phyloP scores from a whole-genome alignment of 2,329 filamentous ascomycete species.

The Paecilomyces sp. region DNA sequence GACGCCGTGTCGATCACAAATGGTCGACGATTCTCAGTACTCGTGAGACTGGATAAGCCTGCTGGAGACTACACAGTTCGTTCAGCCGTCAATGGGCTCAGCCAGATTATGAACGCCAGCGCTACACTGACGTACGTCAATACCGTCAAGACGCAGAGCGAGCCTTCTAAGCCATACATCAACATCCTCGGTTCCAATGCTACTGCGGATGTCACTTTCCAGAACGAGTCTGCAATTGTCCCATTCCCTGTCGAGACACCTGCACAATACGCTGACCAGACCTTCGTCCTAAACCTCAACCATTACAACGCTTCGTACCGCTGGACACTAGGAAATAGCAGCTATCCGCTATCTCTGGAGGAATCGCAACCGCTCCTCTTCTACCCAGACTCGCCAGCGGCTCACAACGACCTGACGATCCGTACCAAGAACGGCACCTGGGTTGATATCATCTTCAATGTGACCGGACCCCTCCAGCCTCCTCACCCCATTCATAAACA shows the following conservation, averaged over 20 bases:
- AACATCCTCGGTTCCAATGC: slow-evolving; percentile 42
- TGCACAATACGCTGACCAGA: slow-evolving; percentile 37
- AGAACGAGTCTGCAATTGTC: slow-evolving; percentile 36
- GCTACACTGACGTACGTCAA: slow-evolving; percentile 42
- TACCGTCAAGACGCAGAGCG: slow-evolving; percentile 8
- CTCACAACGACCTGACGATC: slow-evolving; percentile 42
- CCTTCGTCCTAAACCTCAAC: slow-evolving; percentile 31
- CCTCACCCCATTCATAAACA: slow-evolving; percentile 60
- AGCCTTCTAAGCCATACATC: slow-evolving; percentile 39
- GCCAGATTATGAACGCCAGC: slow-evolving; percentile 50
- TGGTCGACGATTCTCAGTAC: slow-evolving; percentile 34
- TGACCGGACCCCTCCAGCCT: slow-evolving; percentile 41
- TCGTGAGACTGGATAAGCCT: slow-evolving; percentile 38
- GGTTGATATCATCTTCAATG: slow-evolving; percentile 50
- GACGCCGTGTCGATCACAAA: slow-evolving; percentile 25
- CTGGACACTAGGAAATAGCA: slow-evolving; percentile 44
- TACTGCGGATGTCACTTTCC: slow-evolving; percentile 35
- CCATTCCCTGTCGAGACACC: slow-evolving; percentile 45
- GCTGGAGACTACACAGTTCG: slow-evolving; percentile 50
- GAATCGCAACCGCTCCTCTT: slow-evolving; percentile 42
- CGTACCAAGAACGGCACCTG: slow-evolving; percentile 42
- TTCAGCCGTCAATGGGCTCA: slow-evolving; percentile 40
- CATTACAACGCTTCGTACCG: slow-evolving; percentile 38
- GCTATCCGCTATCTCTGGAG: slow-evolving; percentile 33
- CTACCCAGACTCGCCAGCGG: slow-evolving; percentile 27